Conservation (phyloP, 2,329 filamentous ascomycete species). For the Apiospora saccharicola region DNA sequence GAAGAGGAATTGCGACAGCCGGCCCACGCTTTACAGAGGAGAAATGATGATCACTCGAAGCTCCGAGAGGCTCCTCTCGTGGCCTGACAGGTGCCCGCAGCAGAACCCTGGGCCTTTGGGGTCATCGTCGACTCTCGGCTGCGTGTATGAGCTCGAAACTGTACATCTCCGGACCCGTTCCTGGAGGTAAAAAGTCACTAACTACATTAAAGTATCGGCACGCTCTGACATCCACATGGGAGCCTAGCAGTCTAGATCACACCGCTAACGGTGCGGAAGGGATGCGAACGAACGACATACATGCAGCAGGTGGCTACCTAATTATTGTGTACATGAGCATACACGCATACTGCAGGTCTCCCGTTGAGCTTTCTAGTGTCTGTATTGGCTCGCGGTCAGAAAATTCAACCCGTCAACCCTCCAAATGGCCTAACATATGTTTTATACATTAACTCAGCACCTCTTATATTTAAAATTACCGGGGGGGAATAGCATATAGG, state of each 20-base stretch:
- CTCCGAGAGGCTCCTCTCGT: conserved; percentile 1
- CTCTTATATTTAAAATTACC: no score
- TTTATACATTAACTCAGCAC: no score
- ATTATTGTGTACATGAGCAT: background rate
- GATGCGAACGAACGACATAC: background rate
- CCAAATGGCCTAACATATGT: no score
- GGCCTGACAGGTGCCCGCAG: conserved; percentile 10
- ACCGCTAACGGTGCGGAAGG: conserved; percentile 7
- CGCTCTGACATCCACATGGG: background rate
- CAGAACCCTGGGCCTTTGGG: background rate
- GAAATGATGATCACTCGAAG: background rate
- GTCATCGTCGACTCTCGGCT: background rate
- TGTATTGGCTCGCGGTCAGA: no score
- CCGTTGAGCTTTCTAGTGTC: background rate
- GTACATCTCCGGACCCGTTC: background rate
- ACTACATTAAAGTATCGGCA: background rate
- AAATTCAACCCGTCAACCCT: no score
- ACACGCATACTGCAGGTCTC: background rate
- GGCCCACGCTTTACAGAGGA: conserved; percentile 2
- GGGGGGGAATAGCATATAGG: no score
- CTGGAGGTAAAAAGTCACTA: background rate
- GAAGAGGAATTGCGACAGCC: conserved; percentile 1
- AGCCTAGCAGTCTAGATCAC: background rate
- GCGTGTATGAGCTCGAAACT: background rate
- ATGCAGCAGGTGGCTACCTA: no score